Evolutionary conservation across 148 eudicot genomes (phyloP), one percentile per base, ranked within the genome.

Genomic region (Heliosperma pusillum): DNA sequence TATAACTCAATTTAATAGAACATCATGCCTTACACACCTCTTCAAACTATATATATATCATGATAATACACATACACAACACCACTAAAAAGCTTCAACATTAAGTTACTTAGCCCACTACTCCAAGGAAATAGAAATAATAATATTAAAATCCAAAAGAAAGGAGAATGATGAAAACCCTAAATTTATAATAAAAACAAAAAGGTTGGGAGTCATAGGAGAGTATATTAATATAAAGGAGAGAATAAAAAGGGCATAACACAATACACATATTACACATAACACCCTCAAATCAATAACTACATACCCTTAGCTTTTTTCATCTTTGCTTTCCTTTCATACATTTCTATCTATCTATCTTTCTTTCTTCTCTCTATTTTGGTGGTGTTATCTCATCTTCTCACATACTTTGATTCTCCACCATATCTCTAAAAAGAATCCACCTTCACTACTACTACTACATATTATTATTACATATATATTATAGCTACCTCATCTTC

Each of bases 381-480:
- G 60, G 70, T 71, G 73, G 71, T 76, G 66, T 79, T 79, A 76
- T 82, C 85, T 79, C 20, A 82, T 78, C 74, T 74, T 70, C 79
- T 69, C 72, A 71, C 71, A 61, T 55, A 82, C 82, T 83, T 80
- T 82, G 83, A 86, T 88, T 87, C 87, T 84, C 89, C 85, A 85
- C 87, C 89, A 83, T 78, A 77, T 77, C 74, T 69, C 80, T 72
- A 82, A 86, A 65, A 36, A 10, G 74, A 71, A 66, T 71, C 70
- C 69, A 42, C 76, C 61, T 47, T 69, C 33, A 12, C 33, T 45
- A 25, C 17, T 36, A n/a, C 2, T 27, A 4, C 29, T 17, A 36
- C 16, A 33, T 44, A 50, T 42, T 57, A 50, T 5, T 36, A 36
- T n/a, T n/a, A n/a, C n/a, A 36, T 36, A 33, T 3, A 33, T 33